Base-by-base conservation (phyloP, 108 stramenopile genomes). In the Heterococcus sp. region DNA sequence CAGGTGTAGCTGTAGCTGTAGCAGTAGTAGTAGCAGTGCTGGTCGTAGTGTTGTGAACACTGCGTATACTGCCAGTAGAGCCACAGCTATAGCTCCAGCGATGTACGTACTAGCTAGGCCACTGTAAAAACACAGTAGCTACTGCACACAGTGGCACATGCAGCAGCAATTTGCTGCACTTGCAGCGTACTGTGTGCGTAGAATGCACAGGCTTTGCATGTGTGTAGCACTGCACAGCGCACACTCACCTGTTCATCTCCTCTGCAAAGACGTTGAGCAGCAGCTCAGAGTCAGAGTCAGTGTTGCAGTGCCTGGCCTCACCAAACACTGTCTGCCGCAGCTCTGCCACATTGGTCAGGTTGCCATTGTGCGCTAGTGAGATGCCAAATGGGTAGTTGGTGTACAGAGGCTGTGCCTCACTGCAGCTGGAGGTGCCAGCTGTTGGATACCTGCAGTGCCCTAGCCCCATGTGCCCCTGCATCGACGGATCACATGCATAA, bases 401-500 rank as follows among this genome's bases (percentile, higher is more conserved):
- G 88, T 97, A 99, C 30, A 99, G 88, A 32, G 98, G 98, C 81
- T 91, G 90, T 21, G 88, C 89, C 76, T 88, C 88, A 2, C 14
- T 58, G 46, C 46, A 58, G 14, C 14, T 14, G 14, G 46, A 72
- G 5, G 88, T 88, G 65, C 98, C 96, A 2, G 96, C 95, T 5
- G 96, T 99, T 35, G 98, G 97, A 78, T 99, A 99, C 11, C 98
- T 93, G 67, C 91, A 91, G 83, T 99, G 98, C 2, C 95, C 98
- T 8, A 99, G 69, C 2, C 97, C 98, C 27, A 81, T 70, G 39
- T 8, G 46, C 14, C 46, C 46, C 46, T 58, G 46, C 14, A 8
- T 14, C 46, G 46, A 21, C 46, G 46, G 46, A 21, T 58, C 14
- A 58, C n/a, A n/a, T n/a, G n/a, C n/a, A n/a, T n/a, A n/a, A n/a